Percentiles rank a stretch among this genome's conserved stretches.
Conservation (phyloP, 1,139 yeast genomes). For the Magnusiomyces fungicola region DNA sequence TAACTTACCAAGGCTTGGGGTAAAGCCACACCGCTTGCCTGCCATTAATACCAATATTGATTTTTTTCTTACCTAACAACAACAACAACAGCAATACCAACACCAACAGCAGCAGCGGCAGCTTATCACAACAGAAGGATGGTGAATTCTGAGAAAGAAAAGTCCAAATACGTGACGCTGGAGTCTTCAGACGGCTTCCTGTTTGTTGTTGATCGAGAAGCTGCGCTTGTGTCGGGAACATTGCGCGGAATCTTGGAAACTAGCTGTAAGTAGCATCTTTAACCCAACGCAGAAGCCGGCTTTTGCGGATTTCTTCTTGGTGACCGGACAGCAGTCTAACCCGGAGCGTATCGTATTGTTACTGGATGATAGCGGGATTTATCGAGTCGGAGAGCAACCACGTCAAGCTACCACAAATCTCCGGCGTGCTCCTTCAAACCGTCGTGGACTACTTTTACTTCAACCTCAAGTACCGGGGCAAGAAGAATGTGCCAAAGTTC, state of each 20-base stretch:
- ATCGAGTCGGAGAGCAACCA: conserved; percentile 46
- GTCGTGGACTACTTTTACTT: conserved; percentile 83
- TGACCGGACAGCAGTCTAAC: no score
- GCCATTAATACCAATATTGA: no score
- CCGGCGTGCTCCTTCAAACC: conserved; percentile 66
- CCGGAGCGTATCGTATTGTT: no score
- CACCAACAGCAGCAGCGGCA: no score
- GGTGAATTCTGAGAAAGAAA: conserved; percentile 6
- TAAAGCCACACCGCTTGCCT: no score
- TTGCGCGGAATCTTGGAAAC: conserved; percentile 56
- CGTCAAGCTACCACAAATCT: conserved; percentile 51
- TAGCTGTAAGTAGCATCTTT: conserved; percentile 23
- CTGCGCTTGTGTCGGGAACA: conserved; percentile 80
- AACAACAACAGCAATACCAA: not conserved
- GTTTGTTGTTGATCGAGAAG: conserved; percentile 61
- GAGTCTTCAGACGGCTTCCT: conserved; percentile 69
- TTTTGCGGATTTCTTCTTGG: conserved; percentile 1
- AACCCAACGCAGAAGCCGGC: no score
- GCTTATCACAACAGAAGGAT: not conserved
- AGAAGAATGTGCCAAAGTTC: conserved; percentile 69
- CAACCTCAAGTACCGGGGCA: conserved; percentile 59
- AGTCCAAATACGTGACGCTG: conserved; percentile 47
- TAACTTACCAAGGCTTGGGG: no score
- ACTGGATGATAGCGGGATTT: conserved; percentile 32
- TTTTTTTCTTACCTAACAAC: not conserved